Percentiles rank a stretch among this genome's conserved stretches.
These are phyloP conservation scores for Fusarium torreyae DNA, from an alignment of 2,329 filamentous ascomycete genomes.

Conservation along the genomic window DNA sequence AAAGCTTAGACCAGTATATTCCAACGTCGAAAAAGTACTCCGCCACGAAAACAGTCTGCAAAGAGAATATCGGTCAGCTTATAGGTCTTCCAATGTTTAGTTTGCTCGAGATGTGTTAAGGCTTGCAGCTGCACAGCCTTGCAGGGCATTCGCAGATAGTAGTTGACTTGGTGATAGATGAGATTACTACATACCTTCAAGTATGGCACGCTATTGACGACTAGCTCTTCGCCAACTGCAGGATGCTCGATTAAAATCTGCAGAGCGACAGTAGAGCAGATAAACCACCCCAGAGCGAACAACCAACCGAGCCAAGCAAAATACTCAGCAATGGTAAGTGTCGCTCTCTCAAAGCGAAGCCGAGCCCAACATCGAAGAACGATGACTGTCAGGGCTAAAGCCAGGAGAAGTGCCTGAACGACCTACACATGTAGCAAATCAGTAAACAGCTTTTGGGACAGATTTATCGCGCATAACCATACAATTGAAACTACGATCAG, in stretches of 20 bases:
- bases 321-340: neutral
- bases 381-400: neutral
- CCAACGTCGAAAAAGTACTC: conserved; percentile 25
- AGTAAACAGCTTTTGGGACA: no score
- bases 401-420: neutral
- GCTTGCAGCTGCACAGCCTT: no score
- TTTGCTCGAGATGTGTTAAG: no score
- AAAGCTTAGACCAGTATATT: conserved; percentile 20
- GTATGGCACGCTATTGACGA: neutral
- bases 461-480: no score
- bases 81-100: no score
- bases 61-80: no score
- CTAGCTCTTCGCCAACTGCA: neutral
- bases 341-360: neutral
- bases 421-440: neutral
- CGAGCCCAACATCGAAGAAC: conserved; percentile 12
- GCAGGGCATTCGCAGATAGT: no score
- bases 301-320: conserved; percentile 15
- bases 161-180: no score
- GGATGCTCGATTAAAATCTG: neutral
- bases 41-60: conserved; percentile 15
- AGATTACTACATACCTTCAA: neutral
- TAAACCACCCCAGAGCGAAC: conserved; percentile 16
- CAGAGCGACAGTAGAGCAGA: conserved; percentile 7
- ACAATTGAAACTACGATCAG: no score